phyloP scores from a whole-genome alignment of 768 basidiomycete species.

The Tricholoma saponaceum region DNA sequence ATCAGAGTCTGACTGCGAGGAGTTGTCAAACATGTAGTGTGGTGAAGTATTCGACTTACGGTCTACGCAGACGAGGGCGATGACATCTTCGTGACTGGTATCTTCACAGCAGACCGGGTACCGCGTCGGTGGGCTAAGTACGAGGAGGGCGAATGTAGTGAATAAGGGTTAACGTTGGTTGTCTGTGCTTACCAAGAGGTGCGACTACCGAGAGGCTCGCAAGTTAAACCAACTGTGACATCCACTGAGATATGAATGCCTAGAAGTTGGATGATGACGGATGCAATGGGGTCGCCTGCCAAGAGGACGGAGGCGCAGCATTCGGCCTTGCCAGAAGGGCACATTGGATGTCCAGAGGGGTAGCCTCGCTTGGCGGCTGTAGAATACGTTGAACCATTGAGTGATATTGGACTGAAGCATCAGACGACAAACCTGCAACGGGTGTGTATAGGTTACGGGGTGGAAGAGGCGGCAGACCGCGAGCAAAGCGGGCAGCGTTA shows the following conservation, averaged over 20 bases:
- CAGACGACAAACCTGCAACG: slow-evolving; percentile 23
- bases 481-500: slow-evolving; percentile 49
- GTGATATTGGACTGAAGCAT: not conserved
- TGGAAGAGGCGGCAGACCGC: slow-evolving; percentile 45
- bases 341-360: slow-evolving; percentile 37
- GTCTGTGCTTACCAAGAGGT: slow-evolving; percentile 25
- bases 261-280: slow-evolving; percentile 24
- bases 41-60: slow-evolving; percentile 28
- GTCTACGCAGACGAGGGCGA: slow-evolving; percentile 37
- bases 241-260: slow-evolving; percentile 24
- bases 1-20: slow-evolving; percentile 7
- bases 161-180: not conserved
- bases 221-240: slow-evolving; percentile 30
- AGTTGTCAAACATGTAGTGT: not conserved
- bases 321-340: slow-evolving; percentile 36
- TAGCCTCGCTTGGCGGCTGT: slow-evolving; percentile 30
- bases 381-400: not conserved
- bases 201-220: slow-evolving; percentile 30
- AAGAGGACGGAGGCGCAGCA: slow-evolving; percentile 35
- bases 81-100: slow-evolving; percentile 38
- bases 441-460: slow-evolving; percentile 36
- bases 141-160: not conserved
- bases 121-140: not conserved
- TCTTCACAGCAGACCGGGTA: slow-evolving; percentile 46
- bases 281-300: slow-evolving; percentile 11